phyloP scores from a whole-genome alignment of 345 rosid species.

The Odontarrhena argentea region DNA sequence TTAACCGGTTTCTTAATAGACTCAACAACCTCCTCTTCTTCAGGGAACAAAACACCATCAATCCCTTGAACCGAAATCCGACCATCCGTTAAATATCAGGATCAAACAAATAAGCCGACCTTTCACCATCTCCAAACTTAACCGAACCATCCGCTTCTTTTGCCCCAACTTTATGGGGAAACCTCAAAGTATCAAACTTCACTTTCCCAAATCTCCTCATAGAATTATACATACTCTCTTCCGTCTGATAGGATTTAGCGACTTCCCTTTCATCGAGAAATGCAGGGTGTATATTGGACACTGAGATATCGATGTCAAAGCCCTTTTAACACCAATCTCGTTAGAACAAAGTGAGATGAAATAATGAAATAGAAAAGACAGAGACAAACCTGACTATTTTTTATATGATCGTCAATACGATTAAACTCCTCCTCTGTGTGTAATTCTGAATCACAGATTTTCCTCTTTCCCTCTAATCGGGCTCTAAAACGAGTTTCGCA shows the following conservation, averaged over 20 bases:
- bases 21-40: constrained; percentile 40
- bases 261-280: too few relatives aligned
- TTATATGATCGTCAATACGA: too few relatives aligned
- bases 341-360: too few relatives aligned
- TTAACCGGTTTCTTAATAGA: constrained; percentile 50
- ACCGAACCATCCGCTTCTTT: constrained; percentile 98
- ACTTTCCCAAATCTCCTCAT: constrained; percentile 76
- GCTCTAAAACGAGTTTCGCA: too few relatives aligned
- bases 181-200: constrained; percentile 63
- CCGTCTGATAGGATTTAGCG: constrained; percentile 68
- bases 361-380: too few relatives aligned
- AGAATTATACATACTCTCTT: constrained; percentile 83
- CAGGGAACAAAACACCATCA: constrained; percentile 70
- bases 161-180: constrained; percentile 73
- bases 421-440: too few relatives aligned
- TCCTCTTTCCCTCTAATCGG: too few relatives aligned
- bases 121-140: constrained; percentile 76
- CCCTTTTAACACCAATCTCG: too few relatives aligned
- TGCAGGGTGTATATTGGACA: too few relatives aligned
- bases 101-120: constrained; percentile 81
- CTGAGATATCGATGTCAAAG: too few relatives aligned
- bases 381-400: too few relatives aligned
- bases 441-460: too few relatives aligned
- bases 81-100: constrained; percentile 90
- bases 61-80: constrained; percentile 82